Evolutionary conservation across 2,329 filamentous ascomycete genomes (phyloP).

Genomic region (Colletotrichum sp.): DNA sequence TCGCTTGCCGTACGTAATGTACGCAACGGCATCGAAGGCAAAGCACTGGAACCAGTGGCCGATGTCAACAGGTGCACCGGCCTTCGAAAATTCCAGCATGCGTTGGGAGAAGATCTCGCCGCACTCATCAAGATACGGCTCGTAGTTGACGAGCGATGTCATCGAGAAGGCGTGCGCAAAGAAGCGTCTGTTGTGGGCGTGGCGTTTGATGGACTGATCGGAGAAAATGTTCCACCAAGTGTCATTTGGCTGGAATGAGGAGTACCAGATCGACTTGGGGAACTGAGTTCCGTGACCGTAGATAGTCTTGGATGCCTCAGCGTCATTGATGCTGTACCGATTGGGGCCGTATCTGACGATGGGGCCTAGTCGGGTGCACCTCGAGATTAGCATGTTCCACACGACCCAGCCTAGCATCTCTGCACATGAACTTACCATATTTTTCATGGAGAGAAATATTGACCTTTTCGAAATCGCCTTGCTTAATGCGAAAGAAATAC

Average conservation of each 20-base stretch:
- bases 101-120: slow-evolving; percentile 42
- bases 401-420: too few relatives aligned
- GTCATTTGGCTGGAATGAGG: slow-evolving; percentile 24
- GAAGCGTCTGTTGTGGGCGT: slow-evolving; percentile 41
- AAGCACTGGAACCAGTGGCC: slow-evolving; percentile 50
- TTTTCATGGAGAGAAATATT: slow-evolving; percentile 33
- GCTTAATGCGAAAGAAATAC: slow-evolving; percentile 29
- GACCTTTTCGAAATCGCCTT: slow-evolving; percentile 30
- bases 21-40: slow-evolving; percentile 56
- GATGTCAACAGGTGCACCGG: slow-evolving; percentile 38
- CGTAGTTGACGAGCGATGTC: slow-evolving; percentile 52
- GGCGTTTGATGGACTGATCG: slow-evolving; percentile 37
- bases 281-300: slow-evolving; percentile 35
- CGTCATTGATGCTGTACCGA: slow-evolving; percentile 50
- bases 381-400: too few relatives aligned
- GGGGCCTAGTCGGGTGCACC: slow-evolving; percentile 25
- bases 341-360: slow-evolving; percentile 54
- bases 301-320: slow-evolving; percentile 41
- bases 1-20: slow-evolving; percentile 44
- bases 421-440: slow-evolving; percentile 25
- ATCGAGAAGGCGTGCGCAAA: slow-evolving; percentile 52
- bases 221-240: slow-evolving; percentile 33
- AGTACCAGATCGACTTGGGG: slow-evolving; percentile 38
- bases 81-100: slow-evolving; percentile 39
- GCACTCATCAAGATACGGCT: slow-evolving; percentile 53